These are phyloP conservation scores for Cyclotella choctawhatcheeana DNA, from an alignment of 108 stramenopile genomes.

Conservation along the genomic window DNA sequence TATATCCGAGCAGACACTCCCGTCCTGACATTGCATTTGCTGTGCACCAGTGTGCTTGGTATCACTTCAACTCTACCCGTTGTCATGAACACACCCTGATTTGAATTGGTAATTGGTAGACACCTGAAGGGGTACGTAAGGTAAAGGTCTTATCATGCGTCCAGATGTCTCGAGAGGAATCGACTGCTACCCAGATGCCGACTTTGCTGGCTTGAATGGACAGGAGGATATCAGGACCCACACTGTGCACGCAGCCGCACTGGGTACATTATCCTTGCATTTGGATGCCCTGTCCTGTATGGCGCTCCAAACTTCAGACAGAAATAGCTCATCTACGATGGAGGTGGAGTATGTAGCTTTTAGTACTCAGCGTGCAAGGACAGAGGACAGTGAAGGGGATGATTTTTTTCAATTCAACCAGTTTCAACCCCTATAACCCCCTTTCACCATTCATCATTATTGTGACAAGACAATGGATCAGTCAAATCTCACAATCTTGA, in stretches of 20 bases:
- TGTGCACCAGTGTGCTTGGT: neutral
- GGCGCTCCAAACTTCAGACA: neutral
- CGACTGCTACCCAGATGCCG: slow-evolving; percentile 5
- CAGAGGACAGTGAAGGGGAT: too few species aligned
- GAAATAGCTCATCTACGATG: neutral
- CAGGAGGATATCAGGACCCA: neutral
- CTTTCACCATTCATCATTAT: too few species aligned
- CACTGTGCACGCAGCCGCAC: neutral
- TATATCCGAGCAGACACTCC: neutral
- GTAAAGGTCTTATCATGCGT: neutral
- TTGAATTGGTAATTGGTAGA: neutral
- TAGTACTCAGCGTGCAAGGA: slow-evolving; percentile 5
- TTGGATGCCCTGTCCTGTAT: neutral
- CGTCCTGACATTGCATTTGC: slow-evolving; percentile 7
- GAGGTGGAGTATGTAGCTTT: slow-evolving; percentile 6
- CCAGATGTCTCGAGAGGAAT: neutral
- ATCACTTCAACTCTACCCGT: neutral
- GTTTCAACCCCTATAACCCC: too few species aligned
- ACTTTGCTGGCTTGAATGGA: neutral
- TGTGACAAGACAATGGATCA: too few species aligned
- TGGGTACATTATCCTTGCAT: neutral
- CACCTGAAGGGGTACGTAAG: neutral
- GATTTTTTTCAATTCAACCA: too few species aligned
- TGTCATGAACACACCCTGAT: neutral
- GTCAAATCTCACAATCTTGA: too few species aligned